phyloP scores from a whole-genome alignment of 306 rosid genomes.

The Fragaria ananassa region DNA sequence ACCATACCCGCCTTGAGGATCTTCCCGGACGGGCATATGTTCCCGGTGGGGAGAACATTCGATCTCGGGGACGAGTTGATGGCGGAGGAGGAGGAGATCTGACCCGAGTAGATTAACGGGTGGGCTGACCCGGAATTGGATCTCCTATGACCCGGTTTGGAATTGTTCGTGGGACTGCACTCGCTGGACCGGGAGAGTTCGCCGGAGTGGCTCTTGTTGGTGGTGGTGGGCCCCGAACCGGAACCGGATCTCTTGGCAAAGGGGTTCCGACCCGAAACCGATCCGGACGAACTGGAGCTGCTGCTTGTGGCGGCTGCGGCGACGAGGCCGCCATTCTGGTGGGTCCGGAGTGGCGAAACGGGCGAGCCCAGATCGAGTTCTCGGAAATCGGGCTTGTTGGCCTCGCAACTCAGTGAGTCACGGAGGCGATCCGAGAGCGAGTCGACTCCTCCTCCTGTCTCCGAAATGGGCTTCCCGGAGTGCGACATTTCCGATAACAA shows the following conservation, averaged over 20 bases:
- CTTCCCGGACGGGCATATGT: slow-evolving; percentile 89
- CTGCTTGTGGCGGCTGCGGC: slow-evolving; percentile 53
- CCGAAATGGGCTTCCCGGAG: slow-evolving; percentile 58
- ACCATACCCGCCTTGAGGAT: slow-evolving; percentile 61
- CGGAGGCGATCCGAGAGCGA: slow-evolving; percentile 56
- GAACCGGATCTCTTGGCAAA: slow-evolving; percentile 52
- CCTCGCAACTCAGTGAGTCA: slow-evolving; percentile 54
- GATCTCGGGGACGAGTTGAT: slow-evolving; percentile 55
- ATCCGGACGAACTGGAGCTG: slow-evolving; percentile 93
- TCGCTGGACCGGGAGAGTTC: slow-evolving; percentile 89
- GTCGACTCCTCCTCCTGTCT: slow-evolving; percentile 40
- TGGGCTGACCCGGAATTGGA: slow-evolving; percentile 57
- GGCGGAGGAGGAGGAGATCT: slow-evolving; percentile 43
- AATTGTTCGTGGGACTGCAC: slow-evolving; percentile 56
- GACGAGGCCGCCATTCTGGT: slow-evolving; percentile 36
- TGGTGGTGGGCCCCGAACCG: slow-evolving; percentile 50
- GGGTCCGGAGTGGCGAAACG: slow-evolving; percentile 75
- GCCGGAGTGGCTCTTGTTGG: slow-evolving; percentile 72
- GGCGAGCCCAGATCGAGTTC: slow-evolving; percentile 97
- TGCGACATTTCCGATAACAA: slow-evolving; percentile 58
- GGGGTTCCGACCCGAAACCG: slow-evolving; percentile 64
- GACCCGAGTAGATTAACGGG: slow-evolving; percentile 57
- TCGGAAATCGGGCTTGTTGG: slow-evolving; percentile 79
- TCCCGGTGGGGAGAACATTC: slow-evolving; percentile 77
- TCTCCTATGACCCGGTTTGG: slow-evolving; percentile 56